Evolutionary conservation across 192 early-diverging fungal species (phyloP).

Genomic region (Mortierella alpina): DNA sequence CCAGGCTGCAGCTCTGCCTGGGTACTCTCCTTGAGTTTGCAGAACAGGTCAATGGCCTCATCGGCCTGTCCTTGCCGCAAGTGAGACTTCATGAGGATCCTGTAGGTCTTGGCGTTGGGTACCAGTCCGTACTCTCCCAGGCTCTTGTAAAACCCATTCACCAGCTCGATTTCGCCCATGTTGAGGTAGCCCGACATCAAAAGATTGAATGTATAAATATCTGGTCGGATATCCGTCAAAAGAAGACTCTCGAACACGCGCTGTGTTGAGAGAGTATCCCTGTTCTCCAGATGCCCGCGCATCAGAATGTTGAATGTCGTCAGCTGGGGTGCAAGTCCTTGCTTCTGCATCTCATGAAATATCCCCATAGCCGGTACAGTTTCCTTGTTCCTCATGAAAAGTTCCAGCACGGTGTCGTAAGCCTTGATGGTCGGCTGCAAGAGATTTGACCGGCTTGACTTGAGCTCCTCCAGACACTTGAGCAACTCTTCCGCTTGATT

Average conservation of each 20-base stretch:
- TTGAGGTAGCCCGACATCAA: slow-evolving; percentile 51
- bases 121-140: slow-evolving; percentile 45
- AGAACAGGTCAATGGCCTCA: slow-evolving; percentile 27
- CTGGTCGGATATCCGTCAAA: slow-evolving; percentile 34
- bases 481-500: slow-evolving; percentile 21
- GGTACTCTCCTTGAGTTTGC: slow-evolving; percentile 36
- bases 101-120: slow-evolving; percentile 41
- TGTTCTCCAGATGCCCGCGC: slow-evolving; percentile 31
- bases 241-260: slow-evolving; percentile 32
- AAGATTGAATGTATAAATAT: slow-evolving; percentile 49
- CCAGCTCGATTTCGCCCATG: slow-evolving; percentile 39
- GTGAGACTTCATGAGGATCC: slow-evolving; percentile 44
- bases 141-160: slow-evolving; percentile 49
- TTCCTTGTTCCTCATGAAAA: slow-evolving; percentile 20
- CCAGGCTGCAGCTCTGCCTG: slow-evolving; percentile 14
- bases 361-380: slow-evolving; percentile 7
- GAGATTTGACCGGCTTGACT: not conserved
- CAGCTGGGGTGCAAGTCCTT: slow-evolving; percentile 15
- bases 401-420: slow-evolving; percentile 31
- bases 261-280: slow-evolving; percentile 28
- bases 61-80: slow-evolving; percentile 24
- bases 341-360: slow-evolving; percentile 42
- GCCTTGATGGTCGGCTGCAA: slow-evolving; percentile 19
- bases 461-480: slow-evolving; percentile 42
- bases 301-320: slow-evolving; percentile 46